These are phyloP conservation scores for Botrytis fragariae DNA, from an alignment of 2,329 filamentous ascomycete species.

Conservation along the genomic window DNA sequence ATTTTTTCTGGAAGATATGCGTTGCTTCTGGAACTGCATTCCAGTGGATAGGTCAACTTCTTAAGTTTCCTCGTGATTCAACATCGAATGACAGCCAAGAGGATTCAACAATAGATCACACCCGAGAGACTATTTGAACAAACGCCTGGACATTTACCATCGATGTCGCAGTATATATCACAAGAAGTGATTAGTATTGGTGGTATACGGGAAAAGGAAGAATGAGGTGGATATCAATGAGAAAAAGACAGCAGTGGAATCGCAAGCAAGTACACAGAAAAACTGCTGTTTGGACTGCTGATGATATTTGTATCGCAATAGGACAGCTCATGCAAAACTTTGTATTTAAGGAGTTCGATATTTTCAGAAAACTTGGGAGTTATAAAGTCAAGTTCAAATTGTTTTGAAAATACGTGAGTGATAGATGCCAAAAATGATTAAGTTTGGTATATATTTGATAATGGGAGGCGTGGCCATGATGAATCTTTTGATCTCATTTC, in stretches of 20 bases:
- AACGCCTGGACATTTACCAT: background rate
- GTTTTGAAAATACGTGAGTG: no score
- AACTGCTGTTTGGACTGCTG: background rate
- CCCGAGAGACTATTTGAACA: background rate
- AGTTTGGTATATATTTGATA: background rate
- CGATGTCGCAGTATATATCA: background rate
- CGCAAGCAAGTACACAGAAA: no score
- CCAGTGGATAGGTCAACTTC: background rate
- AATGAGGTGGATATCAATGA: no score
- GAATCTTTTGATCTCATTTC: background rate
- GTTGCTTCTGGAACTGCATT: background rate
- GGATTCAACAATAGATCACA: rapidly evolving
- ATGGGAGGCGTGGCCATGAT: background rate
- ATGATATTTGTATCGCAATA: background rate
- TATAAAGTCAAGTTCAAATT: background rate
- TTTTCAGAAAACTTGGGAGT: rapidly evolving
- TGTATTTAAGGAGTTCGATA: background rate
- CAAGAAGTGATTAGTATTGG: background rate
- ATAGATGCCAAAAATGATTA: background rate
- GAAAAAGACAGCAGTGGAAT: no score
- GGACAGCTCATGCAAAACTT: background rate
- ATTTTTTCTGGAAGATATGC: background rate
- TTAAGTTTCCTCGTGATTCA: background rate
- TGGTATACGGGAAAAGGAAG: background rate
- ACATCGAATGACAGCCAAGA: background rate